These are phyloP conservation scores for Xylaria nigripes DNA, from an alignment of 495 filamentous ascomycete genomes.

Conservation along the genomic window DNA sequence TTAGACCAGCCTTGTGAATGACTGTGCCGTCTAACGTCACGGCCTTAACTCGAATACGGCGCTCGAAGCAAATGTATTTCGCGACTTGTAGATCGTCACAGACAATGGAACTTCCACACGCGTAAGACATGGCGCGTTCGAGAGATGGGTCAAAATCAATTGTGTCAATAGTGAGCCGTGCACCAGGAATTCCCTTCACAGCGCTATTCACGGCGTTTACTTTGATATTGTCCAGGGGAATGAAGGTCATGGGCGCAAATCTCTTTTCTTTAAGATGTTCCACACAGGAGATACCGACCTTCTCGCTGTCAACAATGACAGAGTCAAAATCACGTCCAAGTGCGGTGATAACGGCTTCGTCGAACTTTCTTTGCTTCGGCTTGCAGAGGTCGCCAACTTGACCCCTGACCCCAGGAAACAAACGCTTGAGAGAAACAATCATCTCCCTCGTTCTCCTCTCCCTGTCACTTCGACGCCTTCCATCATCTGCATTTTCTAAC, in stretches of 20 bases:
- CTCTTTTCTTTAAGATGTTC: constrained; percentile 88
- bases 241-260: constrained; percentile 77
- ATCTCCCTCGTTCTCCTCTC: constrained; percentile 69
- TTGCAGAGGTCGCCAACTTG: constrained; percentile 88
- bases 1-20: constrained; percentile 93
- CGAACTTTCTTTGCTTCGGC: constrained; percentile 92
- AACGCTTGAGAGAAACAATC: constrained; percentile 75
- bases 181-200: constrained; percentile 78
- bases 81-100: constrained; percentile 82
- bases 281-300: constrained; percentile 88
- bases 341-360: constrained; percentile 84
- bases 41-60: constrained; percentile 80
- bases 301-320: constrained; percentile 93
- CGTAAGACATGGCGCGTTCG: constrained; percentile 87
- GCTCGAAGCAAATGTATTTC: constrained; percentile 81
- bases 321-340: constrained; percentile 90
- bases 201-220: constrained; percentile 81
- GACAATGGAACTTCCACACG: constrained; percentile 91
- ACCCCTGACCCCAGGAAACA: constrained; percentile 86
- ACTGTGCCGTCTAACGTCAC: constrained; percentile 88
- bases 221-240: constrained; percentile 94
- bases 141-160: constrained; percentile 85
- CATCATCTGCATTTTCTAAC: constrained; percentile 73
- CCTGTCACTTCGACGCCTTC: constrained; percentile 72
- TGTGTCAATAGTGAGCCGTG: constrained; percentile 86